Base-by-base conservation (phyloP, 805 yeast genomes). In the Kockiozyma suomiensis region DNA sequence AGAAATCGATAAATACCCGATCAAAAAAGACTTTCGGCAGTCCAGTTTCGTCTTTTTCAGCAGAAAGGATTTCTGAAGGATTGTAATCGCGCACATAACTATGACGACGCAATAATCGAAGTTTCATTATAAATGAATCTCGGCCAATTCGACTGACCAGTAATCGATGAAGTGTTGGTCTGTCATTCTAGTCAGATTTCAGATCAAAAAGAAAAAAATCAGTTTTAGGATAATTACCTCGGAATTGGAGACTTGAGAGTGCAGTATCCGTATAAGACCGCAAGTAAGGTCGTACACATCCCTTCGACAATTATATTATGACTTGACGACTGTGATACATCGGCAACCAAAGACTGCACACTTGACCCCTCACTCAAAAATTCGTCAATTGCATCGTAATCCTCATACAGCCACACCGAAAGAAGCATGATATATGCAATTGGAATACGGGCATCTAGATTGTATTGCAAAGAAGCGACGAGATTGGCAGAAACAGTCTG, bases 11-110 rank as follows among this genome's bases (percentile, higher is more conserved):
- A 70, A 90, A 90, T 1, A 79, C 74, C 0, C 81, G 70, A 59
- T 85, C 86, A 69, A 94, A 87, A 68, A 81, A 90, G 0, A 93
- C 87, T 59, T 84, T 83, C 0, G 98, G 99, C 43, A 93, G 79
- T 0, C 99, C 99, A 1, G 96, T 85, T 1, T 84, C 86, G 70
- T 90, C 97, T 63, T 82, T 80, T 3, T 78, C 77, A 1, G 85
- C 82, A 17, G 78, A 76, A 25, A 82, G 72, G 28, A 82, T 75
- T 23, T 77, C 75, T 1, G 79, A 79, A 2, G 78, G 80, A n/a
- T 81, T 83, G 64, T 82, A 87, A 56, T 82, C 80, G 8, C 81
- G 78, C 68, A 90, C 84, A 5, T 74, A 68, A 0, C 81, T 71
- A 58, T 79, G 77, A 49, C 87, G 88, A 62, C 85, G 83, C 67